These are phyloP conservation scores for Coniella lustricola DNA, from an alignment of 2,329 filamentous ascomycete genomes.

Conservation along the genomic window DNA sequence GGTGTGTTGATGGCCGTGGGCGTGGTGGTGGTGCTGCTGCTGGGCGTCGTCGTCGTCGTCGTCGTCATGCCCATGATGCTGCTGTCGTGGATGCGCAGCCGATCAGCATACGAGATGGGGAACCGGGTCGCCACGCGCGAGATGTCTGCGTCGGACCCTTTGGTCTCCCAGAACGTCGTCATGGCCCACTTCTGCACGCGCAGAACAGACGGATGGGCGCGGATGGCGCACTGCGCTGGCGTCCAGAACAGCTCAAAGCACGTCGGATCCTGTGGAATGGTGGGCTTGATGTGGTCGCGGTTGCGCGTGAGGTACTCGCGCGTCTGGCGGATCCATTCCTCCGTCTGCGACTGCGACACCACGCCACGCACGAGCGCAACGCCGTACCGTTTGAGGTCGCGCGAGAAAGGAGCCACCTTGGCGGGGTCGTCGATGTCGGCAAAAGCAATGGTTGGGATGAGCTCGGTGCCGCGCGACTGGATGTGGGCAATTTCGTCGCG, in stretches of 20 bases:
- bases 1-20: constrained; percentile 23
- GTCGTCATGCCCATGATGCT: constrained; percentile 30
- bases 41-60: constrained; percentile 29
- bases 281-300: constrained; percentile 40
- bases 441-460: constrained; percentile 52
- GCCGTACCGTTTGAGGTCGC: constrained; percentile 53
- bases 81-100: constrained; percentile 58
- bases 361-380: constrained; percentile 60
- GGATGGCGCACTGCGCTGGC: constrained; percentile 60
- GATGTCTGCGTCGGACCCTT: constrained; percentile 35
- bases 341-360: constrained; percentile 48
- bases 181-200: constrained; percentile 60
- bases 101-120: constrained; percentile 62
- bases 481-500: constrained; percentile 46
- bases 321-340: constrained; percentile 51
- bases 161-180: constrained; percentile 52
- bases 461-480: constrained; percentile 39
- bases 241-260: constrained; percentile 73
- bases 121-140: constrained; percentile 49
- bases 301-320: constrained; percentile 51
- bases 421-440: constrained; percentile 39
- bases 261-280: constrained; percentile 55
- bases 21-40: constrained; percentile 34
- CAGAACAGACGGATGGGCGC: constrained; percentile 58
- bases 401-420: constrained; percentile 47